A percentile compares a stretch with the other conserved stretches of the same genome.
Evolutionary conservation across 202 grass and related monocot genomes (phyloP).

Genomic region (Elaeis oleifera): DNA sequence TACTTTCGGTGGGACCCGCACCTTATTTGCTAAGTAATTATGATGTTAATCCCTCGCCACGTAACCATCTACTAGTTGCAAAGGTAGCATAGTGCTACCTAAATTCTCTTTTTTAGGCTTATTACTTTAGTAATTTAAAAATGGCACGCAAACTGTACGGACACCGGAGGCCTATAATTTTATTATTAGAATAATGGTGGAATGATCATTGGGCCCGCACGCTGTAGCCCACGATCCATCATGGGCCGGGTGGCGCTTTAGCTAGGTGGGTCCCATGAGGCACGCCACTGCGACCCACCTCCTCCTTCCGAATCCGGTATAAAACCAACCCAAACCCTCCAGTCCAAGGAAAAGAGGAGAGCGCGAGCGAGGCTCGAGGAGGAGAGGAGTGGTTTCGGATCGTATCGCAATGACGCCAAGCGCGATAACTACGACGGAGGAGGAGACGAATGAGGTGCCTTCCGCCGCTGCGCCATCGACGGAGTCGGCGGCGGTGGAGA

Average conservation of each 20-base stretch:
- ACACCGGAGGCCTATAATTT: too few species aligned
- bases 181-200: too few species aligned
- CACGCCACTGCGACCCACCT: background rate
- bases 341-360: background rate
- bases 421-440: background rate
- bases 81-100: too few species aligned
- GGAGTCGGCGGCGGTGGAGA: constrained; percentile 19
- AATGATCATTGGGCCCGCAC: too few species aligned
- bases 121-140: too few species aligned
- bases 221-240: background rate
- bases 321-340: background rate
- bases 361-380: background rate
- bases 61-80: too few species aligned
- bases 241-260: background rate
- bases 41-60: too few species aligned
- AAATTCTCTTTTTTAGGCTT: too few species aligned
- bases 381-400: background rate
- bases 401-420: constrained; percentile 1
- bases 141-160: too few species aligned
- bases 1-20: too few species aligned
- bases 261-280: background rate
- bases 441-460: background rate
- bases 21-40: too few species aligned
- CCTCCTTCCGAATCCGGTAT: background rate
- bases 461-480: constrained; percentile 4